Conservation (phyloP, 2,329 filamentous ascomycete genomes). For the Stemphylium lycopersici region DNA sequence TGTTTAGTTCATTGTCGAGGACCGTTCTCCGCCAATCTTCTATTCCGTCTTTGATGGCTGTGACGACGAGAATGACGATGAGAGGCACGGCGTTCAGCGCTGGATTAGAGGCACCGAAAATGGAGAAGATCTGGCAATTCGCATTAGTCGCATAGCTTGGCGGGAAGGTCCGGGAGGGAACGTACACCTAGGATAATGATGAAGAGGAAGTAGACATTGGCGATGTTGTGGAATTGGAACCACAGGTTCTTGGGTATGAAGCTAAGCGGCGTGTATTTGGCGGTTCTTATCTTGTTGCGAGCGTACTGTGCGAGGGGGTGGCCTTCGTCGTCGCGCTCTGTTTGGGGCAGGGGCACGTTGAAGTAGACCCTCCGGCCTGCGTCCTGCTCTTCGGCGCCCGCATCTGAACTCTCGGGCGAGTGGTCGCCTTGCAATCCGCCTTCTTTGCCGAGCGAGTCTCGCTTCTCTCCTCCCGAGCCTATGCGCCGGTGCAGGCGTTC, state of each 20-base stretch:
- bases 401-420: slow-evolving; percentile 48
- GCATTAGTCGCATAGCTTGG: slow-evolving; percentile 24
- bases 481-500: slow-evolving; percentile 71
- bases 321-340: slow-evolving; percentile 81
- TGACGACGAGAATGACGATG: slow-evolving; percentile 88
- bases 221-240: slow-evolving; percentile 98
- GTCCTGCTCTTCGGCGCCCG: slow-evolving; percentile 48
- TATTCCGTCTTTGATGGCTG: slow-evolving; percentile 90
- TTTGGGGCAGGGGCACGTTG: slow-evolving; percentile 78
- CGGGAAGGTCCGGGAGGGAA: slow-evolving; percentile 30
- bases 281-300: slow-evolving; percentile 95
- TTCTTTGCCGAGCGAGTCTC: slow-evolving; percentile 50
- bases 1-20: slow-evolving; percentile 93
- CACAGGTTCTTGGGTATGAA: slow-evolving; percentile 97
- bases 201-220: slow-evolving; percentile 98
- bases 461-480: slow-evolving; percentile 69
- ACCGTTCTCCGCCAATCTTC: slow-evolving; percentile 93
- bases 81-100: slow-evolving; percentile 88
- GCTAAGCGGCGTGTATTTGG: slow-evolving; percentile 94
- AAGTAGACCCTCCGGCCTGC: slow-evolving; percentile 73
- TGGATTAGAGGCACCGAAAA: slow-evolving; percentile 91
- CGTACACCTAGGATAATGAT: slow-evolving; percentile 92
- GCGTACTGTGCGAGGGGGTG: slow-evolving; percentile 72
- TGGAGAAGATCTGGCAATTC: slow-evolving; percentile 79
- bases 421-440: slow-evolving; percentile 51